phyloP scores from a whole-genome alignment of 2,329 filamentous ascomycete genomes.

The Aureobasidium lini region DNA sequence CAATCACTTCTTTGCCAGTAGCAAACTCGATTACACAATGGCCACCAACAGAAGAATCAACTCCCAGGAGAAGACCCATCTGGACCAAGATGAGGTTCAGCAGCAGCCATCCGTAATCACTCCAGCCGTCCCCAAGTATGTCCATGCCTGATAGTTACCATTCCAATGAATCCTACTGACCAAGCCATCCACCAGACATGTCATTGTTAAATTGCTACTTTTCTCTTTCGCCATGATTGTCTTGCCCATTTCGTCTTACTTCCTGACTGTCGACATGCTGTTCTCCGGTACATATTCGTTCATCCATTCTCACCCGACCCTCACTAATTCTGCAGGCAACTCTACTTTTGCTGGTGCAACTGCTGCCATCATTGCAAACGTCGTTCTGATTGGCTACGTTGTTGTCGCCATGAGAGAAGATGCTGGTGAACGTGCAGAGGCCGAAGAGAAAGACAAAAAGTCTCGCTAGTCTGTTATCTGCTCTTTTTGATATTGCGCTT shows the following conservation, averaged over 20 bases:
- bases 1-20: background rate
- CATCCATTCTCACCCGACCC: background rate
- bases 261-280: constrained; percentile 65
- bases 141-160: background rate
- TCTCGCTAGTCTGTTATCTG: constrained; percentile 18
- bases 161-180: background rate
- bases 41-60: constrained; percentile 58
- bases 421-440: constrained; percentile 42
- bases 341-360: constrained; percentile 77
- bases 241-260: constrained; percentile 82
- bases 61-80: constrained; percentile 57
- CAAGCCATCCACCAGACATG: constrained; percentile 47
- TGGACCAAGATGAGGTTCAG: constrained; percentile 36
- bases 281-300: constrained; percentile 59
- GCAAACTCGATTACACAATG: constrained; percentile 43
- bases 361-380: constrained; percentile 84
- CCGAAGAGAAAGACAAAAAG: constrained; percentile 39
- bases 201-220: constrained; percentile 81
- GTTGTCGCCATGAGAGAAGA: constrained; percentile 90
- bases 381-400: constrained; percentile 84
- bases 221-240: constrained; percentile 91
- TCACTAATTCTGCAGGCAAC: constrained; percentile 56
- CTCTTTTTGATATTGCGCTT: background rate
- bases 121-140: constrained; percentile 77
- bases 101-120: constrained; percentile 54